Evolutionary conservation across 2,329 filamentous ascomycete species (phyloP).

Genomic region (Esteya vermicola): DNA sequence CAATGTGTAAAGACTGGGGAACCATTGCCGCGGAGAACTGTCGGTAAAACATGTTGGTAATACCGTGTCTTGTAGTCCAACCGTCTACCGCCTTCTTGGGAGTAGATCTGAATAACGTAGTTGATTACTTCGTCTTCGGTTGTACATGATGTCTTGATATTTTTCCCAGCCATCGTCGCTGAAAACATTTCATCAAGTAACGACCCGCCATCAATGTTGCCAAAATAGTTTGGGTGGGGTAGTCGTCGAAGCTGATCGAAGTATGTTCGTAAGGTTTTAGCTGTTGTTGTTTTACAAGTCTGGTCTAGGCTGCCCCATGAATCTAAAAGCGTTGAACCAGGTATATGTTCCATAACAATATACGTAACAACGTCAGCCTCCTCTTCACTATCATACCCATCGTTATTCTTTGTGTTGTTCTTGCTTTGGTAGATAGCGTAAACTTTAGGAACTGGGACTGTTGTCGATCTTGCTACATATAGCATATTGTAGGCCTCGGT

Average conservation of each 20-base stretch:
- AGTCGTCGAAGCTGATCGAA: neutral
- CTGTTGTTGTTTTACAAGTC: neutral
- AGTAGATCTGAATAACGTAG: neutral
- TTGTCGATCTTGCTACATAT: neutral
- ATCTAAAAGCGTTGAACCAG: neutral
- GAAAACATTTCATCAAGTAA: neutral
- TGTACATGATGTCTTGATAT: neutral
- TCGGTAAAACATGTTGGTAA: neutral
- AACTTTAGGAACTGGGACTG: neutral
- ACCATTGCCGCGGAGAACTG: neutral
- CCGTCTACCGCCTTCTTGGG: neutral
- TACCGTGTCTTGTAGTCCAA: neutral
- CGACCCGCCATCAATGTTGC: neutral
- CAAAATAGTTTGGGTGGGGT: neutral
- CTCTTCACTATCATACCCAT: too few species aligned
- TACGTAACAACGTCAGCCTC: too few species aligned
- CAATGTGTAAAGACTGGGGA: neutral
- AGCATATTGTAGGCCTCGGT: neutral
- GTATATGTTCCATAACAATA: neutral
- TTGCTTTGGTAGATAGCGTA: neutral
- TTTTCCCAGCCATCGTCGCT: neutral
- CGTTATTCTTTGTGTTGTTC: too few species aligned
- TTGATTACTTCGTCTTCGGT: neutral
- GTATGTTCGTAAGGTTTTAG: neutral
- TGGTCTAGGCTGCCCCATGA: neutral